phyloP scores from a whole-genome alignment of 176 grass and related monocot species.

The Bothriochloa decipiens region DNA sequence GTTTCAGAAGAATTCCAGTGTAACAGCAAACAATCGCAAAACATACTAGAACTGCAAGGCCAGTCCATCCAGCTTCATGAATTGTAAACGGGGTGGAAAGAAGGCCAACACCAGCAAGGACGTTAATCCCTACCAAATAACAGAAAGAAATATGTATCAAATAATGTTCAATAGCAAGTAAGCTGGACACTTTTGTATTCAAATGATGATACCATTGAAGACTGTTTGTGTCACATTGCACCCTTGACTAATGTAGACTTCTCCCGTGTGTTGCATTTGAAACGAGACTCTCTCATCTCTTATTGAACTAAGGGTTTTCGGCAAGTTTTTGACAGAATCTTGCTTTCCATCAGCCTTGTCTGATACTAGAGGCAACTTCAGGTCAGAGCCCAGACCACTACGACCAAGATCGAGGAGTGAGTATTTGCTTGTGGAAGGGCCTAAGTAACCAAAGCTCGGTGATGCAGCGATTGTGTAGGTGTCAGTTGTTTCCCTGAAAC shows the following conservation, averaged over 20 bases:
- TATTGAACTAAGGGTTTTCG: slow-evolving; percentile 48
- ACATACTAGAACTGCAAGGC: slow-evolving; percentile 65
- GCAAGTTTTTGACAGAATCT: slow-evolving; percentile 54
- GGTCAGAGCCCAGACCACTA: slow-evolving; percentile 64
- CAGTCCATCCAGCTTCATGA: slow-evolving; percentile 81
- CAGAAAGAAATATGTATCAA: slow-evolving; percentile 28
- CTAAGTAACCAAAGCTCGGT: slow-evolving; percentile 79
- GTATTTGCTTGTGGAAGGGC: slow-evolving; percentile 62
- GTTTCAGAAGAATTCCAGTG: slow-evolving; percentile 78
- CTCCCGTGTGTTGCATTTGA: slow-evolving; percentile 56
- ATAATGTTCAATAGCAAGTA: slow-evolving; percentile 17
- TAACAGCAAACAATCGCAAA: slow-evolving; percentile 79
- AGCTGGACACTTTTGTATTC: not conserved
- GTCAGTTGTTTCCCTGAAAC: slow-evolving; percentile 81
- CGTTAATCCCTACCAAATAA: slow-evolving; percentile 70
- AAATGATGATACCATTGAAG: slow-evolving; percentile 75
- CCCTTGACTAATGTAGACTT: slow-evolving; percentile 65
- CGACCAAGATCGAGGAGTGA: slow-evolving; percentile 51
- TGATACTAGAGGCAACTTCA: slow-evolving; percentile 67
- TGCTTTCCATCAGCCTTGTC: slow-evolving; percentile 51
- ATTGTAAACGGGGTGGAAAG: slow-evolving; percentile 89
- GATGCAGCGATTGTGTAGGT: slow-evolving; percentile 89
- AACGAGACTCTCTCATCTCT: slow-evolving; percentile 60
- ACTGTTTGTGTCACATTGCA: slow-evolving; percentile 90
- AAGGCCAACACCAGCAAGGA: slow-evolving; percentile 84